phyloP scores from a whole-genome alignment of 2,329 filamentous ascomycete genomes.

The Blastomyces parvus region DNA sequence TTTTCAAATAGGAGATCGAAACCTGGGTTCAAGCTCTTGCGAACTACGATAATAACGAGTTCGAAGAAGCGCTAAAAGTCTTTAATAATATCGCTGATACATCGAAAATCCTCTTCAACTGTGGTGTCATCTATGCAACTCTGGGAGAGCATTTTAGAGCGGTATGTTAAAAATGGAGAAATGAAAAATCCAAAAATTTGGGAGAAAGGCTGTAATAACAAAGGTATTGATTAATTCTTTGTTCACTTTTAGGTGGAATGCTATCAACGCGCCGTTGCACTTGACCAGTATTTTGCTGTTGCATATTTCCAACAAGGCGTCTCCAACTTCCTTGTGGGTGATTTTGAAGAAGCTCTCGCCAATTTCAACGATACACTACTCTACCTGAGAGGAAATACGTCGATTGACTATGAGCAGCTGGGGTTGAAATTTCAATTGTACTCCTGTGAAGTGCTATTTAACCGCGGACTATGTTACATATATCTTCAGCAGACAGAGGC shows the following conservation, averaged over 20 bases:
- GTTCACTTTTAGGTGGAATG: slow-evolving; percentile 64
- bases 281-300: slow-evolving; percentile 93
- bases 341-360: slow-evolving; percentile 92
- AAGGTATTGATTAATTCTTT: slow-evolving; percentile 5
- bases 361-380: slow-evolving; percentile 98
- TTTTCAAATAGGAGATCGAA: slow-evolving; percentile 75
- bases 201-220: not conserved
- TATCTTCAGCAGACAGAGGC: slow-evolving; percentile 86
- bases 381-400: slow-evolving; percentile 88
- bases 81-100: slow-evolving; percentile 88
- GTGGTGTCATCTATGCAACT: slow-evolving; percentile 94
- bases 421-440: slow-evolving; percentile 93
- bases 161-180: slow-evolving; percentile 45
- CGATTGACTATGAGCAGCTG: slow-evolving; percentile 95
- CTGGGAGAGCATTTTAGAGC: slow-evolving; percentile 92
- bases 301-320: slow-evolving; percentile 98
- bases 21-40: slow-evolving; percentile 89
- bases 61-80: slow-evolving; percentile 73
- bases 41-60: slow-evolving; percentile 95
- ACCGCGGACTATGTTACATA: slow-evolving; percentile 92
- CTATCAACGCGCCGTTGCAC: slow-evolving; percentile 80
- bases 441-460: slow-evolving; percentile 96
- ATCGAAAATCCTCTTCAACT: slow-evolving; percentile 97
- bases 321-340: slow-evolving; percentile 91
- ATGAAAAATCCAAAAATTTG: no score